Evolutionary conservation across 1,284 basidiomycete genomes (phyloP), one percentile per base, ranked within the genome.

Genomic region (Flammula alnicola): DNA sequence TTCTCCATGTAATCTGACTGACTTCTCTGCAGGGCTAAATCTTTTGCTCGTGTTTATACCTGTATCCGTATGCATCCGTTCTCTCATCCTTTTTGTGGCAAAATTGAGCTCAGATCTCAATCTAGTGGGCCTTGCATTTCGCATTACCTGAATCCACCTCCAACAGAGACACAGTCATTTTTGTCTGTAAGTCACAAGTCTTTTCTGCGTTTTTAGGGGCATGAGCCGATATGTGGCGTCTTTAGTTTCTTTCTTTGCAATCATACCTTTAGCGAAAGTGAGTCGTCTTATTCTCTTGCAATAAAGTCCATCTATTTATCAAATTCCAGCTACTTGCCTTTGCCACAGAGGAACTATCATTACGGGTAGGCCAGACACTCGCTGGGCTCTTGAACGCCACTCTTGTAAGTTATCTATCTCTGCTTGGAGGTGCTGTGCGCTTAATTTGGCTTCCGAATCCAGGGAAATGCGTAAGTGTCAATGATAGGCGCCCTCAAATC

Each of bases 381-480:
- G 92, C 89, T 4, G 92, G 91, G 51, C 75, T 95, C 10, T 66
- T 95, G 51, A 95, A 95, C 66, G 93, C 91, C 9, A 95, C 93
- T 6, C 73, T 95, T 54, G 88, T 89, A 60, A 57, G 79, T 69
- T 44, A 52, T 46, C 33, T 33, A 44, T 54, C 6, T 42, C 12
- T 32, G 25, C 16, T 12, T 46, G 36, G n/a, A 38, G 33, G 14
- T 44, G 26, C 22, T 44, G 8, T 35, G 38, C 23, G 16, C n/a
- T 31, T 55, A 10, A 40, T 29, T 35, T 25, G 19, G 40, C 35
- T 40, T 47, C 7, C 35, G 33, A 45, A 32, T 43, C 12, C 56
- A 90, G 87, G 88, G 88, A 60, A 91, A 90, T 62, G 83, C 86
- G 88, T 89, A 68, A 69, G 88, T 78, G 5, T n/a, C 11, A 29